These are phyloP conservation scores for Casuarina equisetifolia DNA, from an alignment of 306 rosid species.

Conservation along the genomic window DNA sequence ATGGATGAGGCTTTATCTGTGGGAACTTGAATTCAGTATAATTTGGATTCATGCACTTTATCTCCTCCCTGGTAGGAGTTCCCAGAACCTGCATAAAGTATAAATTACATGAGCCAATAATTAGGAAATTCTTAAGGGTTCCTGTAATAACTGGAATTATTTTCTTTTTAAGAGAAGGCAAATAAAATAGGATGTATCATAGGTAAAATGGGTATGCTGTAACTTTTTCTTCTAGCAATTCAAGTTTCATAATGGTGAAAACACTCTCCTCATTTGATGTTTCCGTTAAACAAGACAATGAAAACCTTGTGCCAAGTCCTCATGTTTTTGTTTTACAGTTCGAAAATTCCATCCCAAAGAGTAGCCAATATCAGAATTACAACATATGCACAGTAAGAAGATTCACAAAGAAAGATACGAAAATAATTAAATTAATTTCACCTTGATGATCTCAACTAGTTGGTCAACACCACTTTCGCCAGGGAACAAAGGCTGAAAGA, in stretches of 20 bases:
- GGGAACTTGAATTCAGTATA: conserved; percentile 97
- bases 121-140: background rate
- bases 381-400: background rate
- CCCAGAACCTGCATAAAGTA: conserved; percentile 77
- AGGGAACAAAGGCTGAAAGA: conserved; percentile 92
- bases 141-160: background rate
- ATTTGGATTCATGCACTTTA: conserved; percentile 99
- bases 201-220: background rate
- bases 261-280: background rate
- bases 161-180: background rate
- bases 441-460: conserved; percentile 98
- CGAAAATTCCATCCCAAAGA: background rate
- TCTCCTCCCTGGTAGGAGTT: conserved; percentile 98
- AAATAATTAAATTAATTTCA: conserved; percentile 23
- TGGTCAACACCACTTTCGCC: conserved; percentile 99
- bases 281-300: background rate
- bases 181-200: background rate
- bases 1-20: conserved; percentile 98
- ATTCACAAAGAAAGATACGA: background rate
- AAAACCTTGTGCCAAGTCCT: background rate
- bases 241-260: background rate
- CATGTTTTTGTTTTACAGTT: background rate
- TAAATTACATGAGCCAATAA: background rate
- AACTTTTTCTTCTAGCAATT: background rate
- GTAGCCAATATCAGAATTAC: background rate